phyloP scores from a whole-genome alignment of 192 early-diverging fungal species.

The Coemansia sp. region DNA sequence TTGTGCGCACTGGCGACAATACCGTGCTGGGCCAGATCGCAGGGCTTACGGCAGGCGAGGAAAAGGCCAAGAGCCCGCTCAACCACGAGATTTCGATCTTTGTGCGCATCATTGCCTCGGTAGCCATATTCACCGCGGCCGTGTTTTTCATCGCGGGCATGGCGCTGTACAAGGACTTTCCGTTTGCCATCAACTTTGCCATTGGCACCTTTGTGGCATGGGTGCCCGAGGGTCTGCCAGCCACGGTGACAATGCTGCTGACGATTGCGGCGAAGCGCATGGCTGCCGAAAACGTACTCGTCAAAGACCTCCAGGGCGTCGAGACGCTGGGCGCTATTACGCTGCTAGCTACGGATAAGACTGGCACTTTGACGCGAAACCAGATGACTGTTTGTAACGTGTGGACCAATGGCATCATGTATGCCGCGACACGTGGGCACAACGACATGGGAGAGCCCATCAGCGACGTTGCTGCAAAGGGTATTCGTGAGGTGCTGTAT shows the following conservation, averaged over 20 bases:
- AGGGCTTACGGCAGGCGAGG: conserved; percentile 75
- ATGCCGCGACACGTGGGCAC: conserved; percentile 55
- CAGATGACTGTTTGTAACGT: conserved; percentile 95
- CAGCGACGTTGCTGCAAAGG: conserved; percentile 55
- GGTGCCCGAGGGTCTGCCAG: conserved; percentile 92
- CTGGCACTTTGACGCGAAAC: conserved; percentile 93
- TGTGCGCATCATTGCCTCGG: conserved; percentile 80
- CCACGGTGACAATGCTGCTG: conserved; percentile 90
- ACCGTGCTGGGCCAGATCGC: conserved; percentile 98
- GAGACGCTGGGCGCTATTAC: conserved; percentile 98
- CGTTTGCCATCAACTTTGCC: conserved; percentile 82
- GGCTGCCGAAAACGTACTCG: conserved; percentile 83
- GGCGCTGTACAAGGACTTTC: conserved; percentile 58
- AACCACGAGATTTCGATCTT: conserved; percentile 74
- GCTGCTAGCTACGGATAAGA: conserved; percentile 95
- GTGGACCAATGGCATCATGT: conserved; percentile 76
- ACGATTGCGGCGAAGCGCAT: conserved; percentile 96
- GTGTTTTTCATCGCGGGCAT: conserved; percentile 83
- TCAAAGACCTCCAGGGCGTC: conserved; percentile 94
- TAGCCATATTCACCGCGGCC: conserved; percentile 73
- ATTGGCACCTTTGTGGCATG: conserved; percentile 87
- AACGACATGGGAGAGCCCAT: conserved; percentile 52
- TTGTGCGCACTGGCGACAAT: conserved; percentile 87
- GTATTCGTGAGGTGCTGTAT: conserved; percentile 73
- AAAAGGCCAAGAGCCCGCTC: conserved; percentile 71